Conservation (phyloP, 2,329 filamentous ascomycete genomes). For the Gaeumannomyces sp. region DNA sequence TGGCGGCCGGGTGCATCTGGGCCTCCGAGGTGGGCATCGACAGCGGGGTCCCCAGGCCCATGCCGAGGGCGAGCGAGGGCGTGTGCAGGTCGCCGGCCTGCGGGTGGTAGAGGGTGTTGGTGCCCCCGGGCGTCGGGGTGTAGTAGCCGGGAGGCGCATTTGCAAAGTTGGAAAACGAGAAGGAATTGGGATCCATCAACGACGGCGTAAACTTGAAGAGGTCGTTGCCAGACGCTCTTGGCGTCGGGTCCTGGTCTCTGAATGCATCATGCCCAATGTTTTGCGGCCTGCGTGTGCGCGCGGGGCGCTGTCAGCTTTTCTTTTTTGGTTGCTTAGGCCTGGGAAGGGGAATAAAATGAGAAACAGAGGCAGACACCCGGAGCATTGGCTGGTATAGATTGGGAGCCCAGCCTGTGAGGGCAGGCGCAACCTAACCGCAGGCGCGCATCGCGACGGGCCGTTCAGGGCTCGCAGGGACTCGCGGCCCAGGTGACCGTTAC, state of each 20-base stretch:
- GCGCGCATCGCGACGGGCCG: no score
- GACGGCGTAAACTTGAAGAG: constrained; percentile 86
- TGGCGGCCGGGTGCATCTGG: constrained; percentile 48
- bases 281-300: constrained; percentile 37
- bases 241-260: constrained; percentile 73
- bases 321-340: background rate
- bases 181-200: constrained; percentile 77
- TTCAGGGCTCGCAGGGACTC: background rate
- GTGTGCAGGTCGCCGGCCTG: constrained; percentile 86
- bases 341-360: background rate
- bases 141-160: constrained; percentile 81
- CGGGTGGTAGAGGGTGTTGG: constrained; percentile 72
- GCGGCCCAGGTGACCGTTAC: background rate
- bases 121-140: constrained; percentile 77
- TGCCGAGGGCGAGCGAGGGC: constrained; percentile 64
- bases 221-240: constrained; percentile 65
- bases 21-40: constrained; percentile 68
- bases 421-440: background rate
- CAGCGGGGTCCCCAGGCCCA: constrained; percentile 75
- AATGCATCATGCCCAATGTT: constrained; percentile 38
- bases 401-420: background rate
- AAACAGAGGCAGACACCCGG: background rate
- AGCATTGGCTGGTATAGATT: background rate
- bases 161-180: constrained; percentile 71
- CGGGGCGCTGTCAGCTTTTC: background rate